Conservation (phyloP, 495 filamentous ascomycete genomes). For the Penicillium maclennaniae region DNA sequence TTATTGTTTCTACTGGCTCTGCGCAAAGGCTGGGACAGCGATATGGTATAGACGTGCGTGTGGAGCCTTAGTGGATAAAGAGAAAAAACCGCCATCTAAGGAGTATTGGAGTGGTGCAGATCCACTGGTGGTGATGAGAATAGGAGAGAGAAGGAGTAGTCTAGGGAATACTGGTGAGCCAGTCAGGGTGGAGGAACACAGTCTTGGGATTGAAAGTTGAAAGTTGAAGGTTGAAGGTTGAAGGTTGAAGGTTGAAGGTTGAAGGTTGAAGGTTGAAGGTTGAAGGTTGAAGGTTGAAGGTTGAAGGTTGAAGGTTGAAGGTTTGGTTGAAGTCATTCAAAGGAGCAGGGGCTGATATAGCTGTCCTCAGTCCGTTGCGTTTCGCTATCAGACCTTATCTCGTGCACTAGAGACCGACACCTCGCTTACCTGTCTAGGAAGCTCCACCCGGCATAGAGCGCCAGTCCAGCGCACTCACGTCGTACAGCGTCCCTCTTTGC, state of each 20-base stretch:
- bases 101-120: constrained; percentile 17
- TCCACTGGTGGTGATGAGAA: constrained; percentile 14
- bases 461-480: background rate
- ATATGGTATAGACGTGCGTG: constrained; percentile 39
- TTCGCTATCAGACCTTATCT: constrained; percentile 14
- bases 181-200: background rate
- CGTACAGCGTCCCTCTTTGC: constrained; percentile 1
- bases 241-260: background rate
- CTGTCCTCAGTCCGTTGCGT: constrained; percentile 5
- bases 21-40: constrained; percentile 34
- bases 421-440: constrained; percentile 22
- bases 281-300: constrained; percentile 1
- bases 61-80: constrained; percentile 33
- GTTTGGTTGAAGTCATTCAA: background rate
- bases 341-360: constrained; percentile 21
- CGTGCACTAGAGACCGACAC: background rate
- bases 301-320: background rate
- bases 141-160: constrained; percentile 1
- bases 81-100: constrained; percentile 39
- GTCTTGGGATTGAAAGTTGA: background rate
- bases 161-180: background rate
- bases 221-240: too few relatives aligned
- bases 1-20: constrained; percentile 34
- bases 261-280: background rate
- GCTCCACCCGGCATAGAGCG: constrained; percentile 21